Base-by-base conservation (phyloP, 441 rosid species). In the Pelargonium myrrhifolium region DNA sequence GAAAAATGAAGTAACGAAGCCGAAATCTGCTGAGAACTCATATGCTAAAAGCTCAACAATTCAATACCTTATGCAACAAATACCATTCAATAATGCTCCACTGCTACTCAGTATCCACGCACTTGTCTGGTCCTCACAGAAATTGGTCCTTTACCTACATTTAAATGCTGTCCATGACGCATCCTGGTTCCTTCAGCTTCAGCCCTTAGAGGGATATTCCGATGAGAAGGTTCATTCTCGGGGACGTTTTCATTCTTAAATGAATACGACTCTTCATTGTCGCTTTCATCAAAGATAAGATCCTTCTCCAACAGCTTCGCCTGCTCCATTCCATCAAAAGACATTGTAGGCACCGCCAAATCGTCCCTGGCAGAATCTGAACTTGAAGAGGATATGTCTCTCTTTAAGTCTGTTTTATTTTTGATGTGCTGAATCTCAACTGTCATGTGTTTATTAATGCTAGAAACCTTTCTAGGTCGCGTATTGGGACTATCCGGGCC, bases 81-180 rank as follows among this genome's bases (percentile, higher is more conserved):
- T 24, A 28, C 35, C 35, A 28, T 4, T 28, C 35, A 28, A 28
- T 28, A 28, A 28, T 3, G 4, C 35, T 28, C 35, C 3, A 28
- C 35, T 28, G 35, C 35, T 28, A 2, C 35, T 28, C 4, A 85
- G 75, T 82, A 87, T 4, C 97, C 89, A 39, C 82, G 89, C 53
- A 85, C 83, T 58, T 70, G 79, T 75, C 84, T 81, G 43, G 84
- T 84, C 84, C 92, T 76, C 43, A 77, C 80, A 14, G 96, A 89
- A 70, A 83, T 12, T 9, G 84, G 84, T 59, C 77, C 76, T 76
- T 84, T 82, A 49, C 67, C 81, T 9, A 42, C 76, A 63, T 80
- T 79, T 53, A 81, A 45, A 14, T 12, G 53, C 14, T 20, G 22
- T 17, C 2, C 22, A 55, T 55, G 1, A 15, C 40, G 70, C 56